These are phyloP conservation scores for Oryza meridionalis DNA, from an alignment of 176 grass and related monocot genomes.

Conservation along the genomic window DNA sequence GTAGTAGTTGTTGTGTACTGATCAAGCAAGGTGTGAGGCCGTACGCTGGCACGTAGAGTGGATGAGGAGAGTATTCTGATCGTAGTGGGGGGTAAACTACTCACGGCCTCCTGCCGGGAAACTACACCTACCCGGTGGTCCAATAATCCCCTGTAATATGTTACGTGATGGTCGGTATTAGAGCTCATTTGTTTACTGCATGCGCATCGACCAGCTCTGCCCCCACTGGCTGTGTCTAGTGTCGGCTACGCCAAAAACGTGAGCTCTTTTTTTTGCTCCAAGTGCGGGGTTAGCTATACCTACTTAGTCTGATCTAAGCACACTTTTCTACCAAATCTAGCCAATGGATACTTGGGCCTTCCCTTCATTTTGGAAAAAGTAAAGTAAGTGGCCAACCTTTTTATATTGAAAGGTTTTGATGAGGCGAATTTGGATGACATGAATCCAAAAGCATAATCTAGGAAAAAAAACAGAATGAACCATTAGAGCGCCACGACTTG, in stretches of 20 bases:
- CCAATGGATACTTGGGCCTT: slow-evolving; percentile 34
- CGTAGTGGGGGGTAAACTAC: slow-evolving; percentile 14
- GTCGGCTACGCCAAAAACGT: slow-evolving; percentile 19
- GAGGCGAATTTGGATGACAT: background rate
- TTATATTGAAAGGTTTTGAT: background rate
- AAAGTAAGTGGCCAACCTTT: background rate
- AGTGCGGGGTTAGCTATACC: slow-evolving; percentile 61
- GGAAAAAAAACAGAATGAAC: background rate
- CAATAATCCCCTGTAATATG: slow-evolving; percentile 17
- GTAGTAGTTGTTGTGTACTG: background rate
- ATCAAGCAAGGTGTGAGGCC: slow-evolving; percentile 15
- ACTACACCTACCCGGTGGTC: slow-evolving; percentile 35
- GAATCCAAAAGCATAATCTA: background rate
- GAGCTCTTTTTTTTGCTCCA: slow-evolving; percentile 14
- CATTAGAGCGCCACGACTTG: background rate
- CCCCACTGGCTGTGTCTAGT: slow-evolving; percentile 22
- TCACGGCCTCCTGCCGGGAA: slow-evolving; percentile 47
- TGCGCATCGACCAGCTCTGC: slow-evolving; percentile 9
- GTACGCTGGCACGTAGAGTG: background rate
- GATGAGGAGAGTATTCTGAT: slow-evolving; percentile 19
- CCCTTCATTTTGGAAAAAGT: slow-evolving; percentile 31
- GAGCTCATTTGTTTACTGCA: slow-evolving; percentile 41
- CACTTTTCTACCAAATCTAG: slow-evolving; percentile 52
- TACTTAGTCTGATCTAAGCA: slow-evolving; percentile 40
- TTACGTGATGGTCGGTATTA: slow-evolving; percentile 29